phyloP scores from a whole-genome alignment of 129 eudicot genomes.

The Lonicera japonica region DNA sequence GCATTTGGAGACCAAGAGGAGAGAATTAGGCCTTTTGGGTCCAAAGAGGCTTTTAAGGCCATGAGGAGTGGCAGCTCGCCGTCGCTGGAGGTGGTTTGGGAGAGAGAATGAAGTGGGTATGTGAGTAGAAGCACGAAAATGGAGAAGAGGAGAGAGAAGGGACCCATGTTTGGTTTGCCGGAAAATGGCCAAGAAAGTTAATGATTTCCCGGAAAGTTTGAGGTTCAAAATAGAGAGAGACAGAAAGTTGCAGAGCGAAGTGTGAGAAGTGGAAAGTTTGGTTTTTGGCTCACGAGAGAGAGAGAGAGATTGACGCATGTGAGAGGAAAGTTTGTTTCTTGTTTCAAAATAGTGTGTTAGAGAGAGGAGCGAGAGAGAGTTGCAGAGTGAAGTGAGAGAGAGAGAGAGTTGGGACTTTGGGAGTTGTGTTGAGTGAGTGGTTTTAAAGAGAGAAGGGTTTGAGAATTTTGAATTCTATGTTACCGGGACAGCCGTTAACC shows the following conservation, averaged over 20 bases:
- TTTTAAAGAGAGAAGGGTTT: conserved; percentile 1
- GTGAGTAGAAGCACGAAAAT: conserved; percentile 11
- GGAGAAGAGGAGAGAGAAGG: conserved; percentile 14
- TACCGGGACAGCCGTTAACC: conserved; percentile 14
- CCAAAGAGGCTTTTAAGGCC: conserved; percentile 55
- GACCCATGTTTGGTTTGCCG: conserved; percentile 2
- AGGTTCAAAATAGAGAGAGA: not conserved
- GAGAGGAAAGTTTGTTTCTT: conserved; percentile 6
- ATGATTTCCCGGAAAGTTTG: conserved; percentile 4
- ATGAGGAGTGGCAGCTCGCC: conserved; percentile 34
- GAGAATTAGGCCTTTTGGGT: conserved; percentile 54
- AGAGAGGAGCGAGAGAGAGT: conserved; percentile 20
- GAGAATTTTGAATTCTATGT: conserved; percentile 33
- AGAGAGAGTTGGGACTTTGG: conserved; percentile 12
- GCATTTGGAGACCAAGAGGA: conserved; percentile 68
- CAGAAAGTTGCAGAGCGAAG: not conserved
- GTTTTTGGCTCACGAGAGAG: conserved; percentile 20
- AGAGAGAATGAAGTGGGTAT: conserved; percentile 18
- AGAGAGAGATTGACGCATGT: no score
- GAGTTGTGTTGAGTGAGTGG: not conserved
- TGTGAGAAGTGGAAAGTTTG: not conserved
- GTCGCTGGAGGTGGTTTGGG: conserved; percentile 11
- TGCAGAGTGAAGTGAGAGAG: conserved; percentile 8
- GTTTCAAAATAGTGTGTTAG: conserved; percentile 22
- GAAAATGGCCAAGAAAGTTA: no score